A percentile compares a stretch with the other conserved stretches of the same genome.
Evolutionary conservation across 1,139 yeast genomes (phyloP).

Genomic region (Lipomyces yarrowii): DNA sequence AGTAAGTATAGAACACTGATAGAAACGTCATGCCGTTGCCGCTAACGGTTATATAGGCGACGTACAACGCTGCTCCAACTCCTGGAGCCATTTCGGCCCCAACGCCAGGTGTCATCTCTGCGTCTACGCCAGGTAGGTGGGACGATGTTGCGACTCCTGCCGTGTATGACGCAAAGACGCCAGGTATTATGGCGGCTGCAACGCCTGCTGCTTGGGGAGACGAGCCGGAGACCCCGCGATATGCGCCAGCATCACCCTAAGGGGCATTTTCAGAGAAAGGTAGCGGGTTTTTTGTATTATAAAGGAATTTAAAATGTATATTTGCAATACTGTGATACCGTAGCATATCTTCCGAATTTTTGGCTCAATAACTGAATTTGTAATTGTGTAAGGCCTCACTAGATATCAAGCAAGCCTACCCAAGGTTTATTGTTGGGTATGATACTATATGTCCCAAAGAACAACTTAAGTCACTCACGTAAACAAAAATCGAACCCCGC

Average conservation of each 20-base stretch:
- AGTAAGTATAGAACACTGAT: conserved; percentile 15
- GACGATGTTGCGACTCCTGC: conserved; percentile 52
- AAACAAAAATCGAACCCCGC: neutral
- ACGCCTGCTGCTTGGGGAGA: conserved; percentile 47
- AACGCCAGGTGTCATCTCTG: conserved; percentile 14
- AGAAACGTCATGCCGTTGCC: neutral
- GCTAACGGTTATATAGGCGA: neutral
- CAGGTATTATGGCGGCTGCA: conserved; percentile 44
- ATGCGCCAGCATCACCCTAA: conserved; percentile 43
- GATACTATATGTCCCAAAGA: neutral
- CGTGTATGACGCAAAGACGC: conserved; percentile 46
- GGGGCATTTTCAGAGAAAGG: neutral
- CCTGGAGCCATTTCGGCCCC: conserved; percentile 36
- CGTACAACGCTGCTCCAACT: conserved; percentile 32
- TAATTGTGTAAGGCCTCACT: too few species aligned
- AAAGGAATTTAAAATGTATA: neutral
- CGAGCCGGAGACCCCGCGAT: conserved; percentile 44
- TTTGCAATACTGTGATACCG: neutral
- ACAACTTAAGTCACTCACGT: neutral
- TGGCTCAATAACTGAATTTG: too few species aligned
- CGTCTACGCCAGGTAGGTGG: conserved; percentile 26
- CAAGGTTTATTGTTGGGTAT: neutral
- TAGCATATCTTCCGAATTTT: neutral
- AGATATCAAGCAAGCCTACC: too few species aligned
- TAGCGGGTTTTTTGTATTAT: neutral